These are phyloP conservation scores for Crithidia brevicula DNA, from an alignment of 208 protist species.

Conservation along the genomic window DNA sequence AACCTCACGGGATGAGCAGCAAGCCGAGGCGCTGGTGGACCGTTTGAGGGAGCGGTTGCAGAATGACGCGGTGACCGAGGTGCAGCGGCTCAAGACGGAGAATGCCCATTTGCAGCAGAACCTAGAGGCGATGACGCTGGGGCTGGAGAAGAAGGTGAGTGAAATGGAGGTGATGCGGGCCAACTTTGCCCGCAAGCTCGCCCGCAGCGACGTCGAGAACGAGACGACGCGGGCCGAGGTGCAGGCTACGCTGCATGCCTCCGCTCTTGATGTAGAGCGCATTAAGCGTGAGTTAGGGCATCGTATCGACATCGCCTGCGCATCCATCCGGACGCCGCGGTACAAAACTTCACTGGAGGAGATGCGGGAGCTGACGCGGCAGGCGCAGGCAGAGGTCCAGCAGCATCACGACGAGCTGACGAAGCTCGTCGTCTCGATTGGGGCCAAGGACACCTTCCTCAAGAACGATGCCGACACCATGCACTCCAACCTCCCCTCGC, in stretches of 20 bases:
- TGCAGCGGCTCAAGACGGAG: conserved; percentile 43
- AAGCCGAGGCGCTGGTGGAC: conserved; percentile 42
- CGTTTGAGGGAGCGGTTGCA: conserved; percentile 46
- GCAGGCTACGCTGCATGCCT: conserved; percentile 49
- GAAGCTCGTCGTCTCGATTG: conserved; percentile 81
- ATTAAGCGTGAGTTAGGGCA: conserved; percentile 79
- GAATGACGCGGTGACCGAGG: conserved; percentile 51
- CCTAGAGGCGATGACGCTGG: conserved; percentile 58
- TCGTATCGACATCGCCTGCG: conserved; percentile 70
- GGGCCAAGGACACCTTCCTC: conserved; percentile 73
- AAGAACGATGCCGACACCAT: conserved; percentile 75
- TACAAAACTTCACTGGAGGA: conserved; percentile 78
- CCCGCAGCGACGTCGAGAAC: conserved; percentile 66
- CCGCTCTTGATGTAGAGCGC: conserved; percentile 60
- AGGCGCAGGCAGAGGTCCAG: conserved; percentile 73
- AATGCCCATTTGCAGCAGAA: conserved; percentile 56
- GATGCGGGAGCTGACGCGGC: conserved; percentile 61
- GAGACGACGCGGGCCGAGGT: conserved; percentile 66
- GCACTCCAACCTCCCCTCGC: conserved; percentile 73
- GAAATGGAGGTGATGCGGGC: conserved; percentile 68
- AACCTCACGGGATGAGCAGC: conserved; percentile 21
- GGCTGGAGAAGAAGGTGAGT: conserved; percentile 57
- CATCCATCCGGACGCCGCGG: conserved; percentile 69
- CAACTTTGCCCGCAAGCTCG: conserved; percentile 54
- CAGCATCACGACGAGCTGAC: conserved; percentile 71